Percentiles rank a stretch among this genome's conserved stretches.
These are phyloP conservation scores for Mortierella sp. DNA, from an alignment of 371 early-diverging fungal genomes.

Conservation along the genomic window DNA sequence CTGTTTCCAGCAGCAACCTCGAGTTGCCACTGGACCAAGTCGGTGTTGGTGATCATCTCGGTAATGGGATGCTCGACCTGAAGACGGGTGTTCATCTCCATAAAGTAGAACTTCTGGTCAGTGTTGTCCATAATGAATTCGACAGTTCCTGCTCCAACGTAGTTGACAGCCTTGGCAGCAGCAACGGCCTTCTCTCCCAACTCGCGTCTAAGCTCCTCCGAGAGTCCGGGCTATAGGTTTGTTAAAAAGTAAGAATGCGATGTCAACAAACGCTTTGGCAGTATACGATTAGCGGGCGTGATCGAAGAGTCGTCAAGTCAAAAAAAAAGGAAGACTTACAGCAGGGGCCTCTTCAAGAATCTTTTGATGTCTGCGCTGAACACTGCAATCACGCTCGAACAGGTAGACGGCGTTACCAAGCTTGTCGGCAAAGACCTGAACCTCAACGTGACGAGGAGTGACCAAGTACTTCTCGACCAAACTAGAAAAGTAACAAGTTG, in stretches of 20 bases:
- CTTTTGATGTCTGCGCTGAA: slow-evolving; percentile 98
- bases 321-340: slow-evolving; percentile 20
- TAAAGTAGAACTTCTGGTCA: slow-evolving; percentile 93
- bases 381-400: slow-evolving; percentile 98
- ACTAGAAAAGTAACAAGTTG: slow-evolving; percentile 15
- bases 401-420: slow-evolving; percentile 91
- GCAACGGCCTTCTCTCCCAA: slow-evolving; percentile 94
- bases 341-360: slow-evolving; percentile 95
- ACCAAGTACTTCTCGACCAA: slow-evolving; percentile 93
- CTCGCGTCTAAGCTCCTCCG: slow-evolving; percentile 77
- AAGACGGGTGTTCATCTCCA: slow-evolving; percentile 98
- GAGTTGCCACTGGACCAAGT: slow-evolving; percentile 95
- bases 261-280: neutral
- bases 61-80: slow-evolving; percentile 99
- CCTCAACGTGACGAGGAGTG: slow-evolving; percentile 94
- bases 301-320: too few relatives aligned
- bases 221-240: slow-evolving; percentile 73
- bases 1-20: slow-evolving; percentile 90
- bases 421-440: slow-evolving; percentile 96
- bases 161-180: slow-evolving; percentile 92
- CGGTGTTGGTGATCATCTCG: slow-evolving; percentile 95
- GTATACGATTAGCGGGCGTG: neutral
- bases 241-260: too few relatives aligned
- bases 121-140: slow-evolving; percentile 96
- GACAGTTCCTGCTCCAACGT: slow-evolving; percentile 96